Base-by-base conservation (phyloP, 2,329 filamentous ascomycete genomes). In the Arthrobotrys sphaeroides region DNA sequence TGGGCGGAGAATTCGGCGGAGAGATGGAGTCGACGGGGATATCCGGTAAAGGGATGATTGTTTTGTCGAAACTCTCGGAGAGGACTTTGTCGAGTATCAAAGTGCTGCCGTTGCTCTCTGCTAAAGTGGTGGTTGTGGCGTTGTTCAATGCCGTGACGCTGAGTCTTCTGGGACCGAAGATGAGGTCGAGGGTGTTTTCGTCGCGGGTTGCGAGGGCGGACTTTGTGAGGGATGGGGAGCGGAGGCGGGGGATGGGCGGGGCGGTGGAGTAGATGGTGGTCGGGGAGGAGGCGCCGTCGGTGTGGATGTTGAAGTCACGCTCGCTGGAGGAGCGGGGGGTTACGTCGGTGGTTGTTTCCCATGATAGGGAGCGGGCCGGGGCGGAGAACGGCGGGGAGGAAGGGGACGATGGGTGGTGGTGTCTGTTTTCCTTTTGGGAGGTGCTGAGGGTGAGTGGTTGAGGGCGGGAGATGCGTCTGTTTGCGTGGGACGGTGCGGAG, bases 191-290 rank as follows among this genome's bases (percentile, higher is more conserved):
- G 43, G 53, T 75, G n/a, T 69, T 64, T 31, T 75, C 72, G 20
- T 75, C 72, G 22, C 59, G 42, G 2, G 57, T 31, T 0, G 72
- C 72, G 2, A 75, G 38, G n/a, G 72, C 72, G 12, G 72, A 42
- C 26, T 75, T 75, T 51, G 64, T 75, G 12, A 75, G 31, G 7
- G 72, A 65, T 24, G 72, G 72, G 4, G 72, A 69, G 5, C 64
- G 47, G 16, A 75, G 59, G 5, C 64, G 64, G 12, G 72, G 72
- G 18, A 74, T 24, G n/a, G n/a, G n/a, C 12, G 62, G 45, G 13
- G 61, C 26, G 16, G 72, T 75, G 5, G 72, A 75, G 28, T 75
- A 68, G 28, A 75, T 75, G 7, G 72, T 75, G 4, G 72, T 75
- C 6, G 72, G 72, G 18, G 72, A 75, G n/a, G 64, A 69, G 4